Evolutionary conservation across 2,329 filamentous ascomycete genomes (phyloP), one percentile per base, ranked within the genome.

Genomic region (Beauveria pseudobassiana): DNA sequence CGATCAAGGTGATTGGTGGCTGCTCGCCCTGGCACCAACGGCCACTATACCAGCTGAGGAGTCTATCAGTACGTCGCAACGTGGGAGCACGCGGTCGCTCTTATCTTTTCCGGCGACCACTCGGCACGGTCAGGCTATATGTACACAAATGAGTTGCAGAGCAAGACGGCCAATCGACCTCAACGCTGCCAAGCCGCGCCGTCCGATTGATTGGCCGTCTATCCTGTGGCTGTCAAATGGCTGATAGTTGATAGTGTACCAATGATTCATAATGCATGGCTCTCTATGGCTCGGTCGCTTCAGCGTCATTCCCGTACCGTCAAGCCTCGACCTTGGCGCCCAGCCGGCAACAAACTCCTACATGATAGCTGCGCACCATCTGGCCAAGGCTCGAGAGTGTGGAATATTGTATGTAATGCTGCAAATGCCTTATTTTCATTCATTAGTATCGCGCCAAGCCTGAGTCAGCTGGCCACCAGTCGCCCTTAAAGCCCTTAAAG

Each of bases 291-390:
- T 22, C 20, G 56, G 16, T 1, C 50, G 42, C 14, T 24, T 14
- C 18, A 14, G 26, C 49, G 14, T 30, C 12, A 34, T 54, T 54
- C 38, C 53, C 53, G 8, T 20, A 3, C n/a, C 54, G 24, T 30
- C 55, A 40, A 34, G 28, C 54, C 43, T n/a, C 10, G n/a, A n/a
- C 24, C 48, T 59, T 52, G 57, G 57, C 57, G 57, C 57, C 57
- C 46, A 59, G 57, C 22, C 48, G 48, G 57, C 12, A 18, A 12
- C 48, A 16, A 14, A 6, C 34, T 38, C 34, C 12, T 14, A 38
- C 34, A 5, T 14, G 16, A 14, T 38, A 22, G 16, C 57, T 18
- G 48, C 45, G 20, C 38, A 26, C 4, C 34, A 45, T 40, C n/a
- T 34, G 30, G 30, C 34, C 45, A 50, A 50, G 55, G 1, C 10